Base-by-base conservation (phyloP, 1,284 basidiomycete genomes). In the Cutaneotrichosporon sp. region DNA sequence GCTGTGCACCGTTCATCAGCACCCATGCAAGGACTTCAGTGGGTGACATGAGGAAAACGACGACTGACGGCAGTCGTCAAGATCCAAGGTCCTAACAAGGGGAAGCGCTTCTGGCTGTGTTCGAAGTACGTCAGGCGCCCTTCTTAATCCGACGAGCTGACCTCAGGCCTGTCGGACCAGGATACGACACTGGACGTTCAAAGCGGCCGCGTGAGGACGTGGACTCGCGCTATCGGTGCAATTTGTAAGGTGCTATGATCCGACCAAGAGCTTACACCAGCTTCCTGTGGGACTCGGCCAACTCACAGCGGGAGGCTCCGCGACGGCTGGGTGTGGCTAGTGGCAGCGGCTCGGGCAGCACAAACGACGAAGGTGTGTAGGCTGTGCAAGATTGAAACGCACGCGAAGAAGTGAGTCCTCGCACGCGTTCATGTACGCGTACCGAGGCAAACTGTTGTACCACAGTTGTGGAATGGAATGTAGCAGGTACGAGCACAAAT, bases 21-120 rank as follows among this genome's bases (percentile, higher is more conserved):
- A 92, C 72, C 87, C 86, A 0, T 82, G 91, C 56, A 91, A 89
- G 74, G 85, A 90, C 79, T 88, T 86, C 72, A 92, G 78, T 78
- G 53, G 62, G 77, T 71, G 8, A 0, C 4, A 8, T 13, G 6
- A n/a, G 13, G n/a, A 43, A 13, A 20, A 18, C n/a, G n/a, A 13
- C 11, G 65, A 38, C 29, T 25, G 11, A 57, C 18, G 2, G 9
- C 87, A 45, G 95, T 97, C 50, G 95, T 89, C 69, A 97, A 97
- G 79, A 74, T 78, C 36, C 86, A 87, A 14, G 95, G 94, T 0
- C 87, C 89, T 13, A 97, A 97, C 74, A 95, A 94, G 77, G 94
- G 94, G 8, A 91, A 93, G 78, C 85, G 84, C 51, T 98, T 99
- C 78, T 98, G 88, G 81, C 81, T 95, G n/a, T 98, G 95, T 74